phyloP scores from a whole-genome alignment of 495 filamentous ascomycete genomes.

The Letharia columbiana region DNA sequence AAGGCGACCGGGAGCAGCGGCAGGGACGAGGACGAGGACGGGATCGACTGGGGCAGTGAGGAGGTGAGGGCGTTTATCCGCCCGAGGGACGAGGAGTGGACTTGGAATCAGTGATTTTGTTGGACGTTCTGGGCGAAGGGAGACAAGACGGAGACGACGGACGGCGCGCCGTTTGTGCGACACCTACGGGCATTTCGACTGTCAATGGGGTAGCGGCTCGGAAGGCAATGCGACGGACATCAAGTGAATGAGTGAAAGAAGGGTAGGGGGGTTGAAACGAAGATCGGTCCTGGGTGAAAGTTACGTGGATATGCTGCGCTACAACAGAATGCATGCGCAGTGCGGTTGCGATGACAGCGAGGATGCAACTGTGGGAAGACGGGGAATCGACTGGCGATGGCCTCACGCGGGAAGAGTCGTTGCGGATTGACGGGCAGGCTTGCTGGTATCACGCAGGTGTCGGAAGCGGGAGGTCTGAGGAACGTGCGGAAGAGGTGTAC shows the following conservation, averaged over 20 bases:
- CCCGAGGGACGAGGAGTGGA: background rate
- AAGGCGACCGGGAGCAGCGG: background rate
- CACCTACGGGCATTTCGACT: too few relatives aligned
- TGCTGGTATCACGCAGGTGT: background rate
- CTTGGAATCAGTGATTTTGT: background rate
- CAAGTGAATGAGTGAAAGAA: background rate
- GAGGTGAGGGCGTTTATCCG: background rate
- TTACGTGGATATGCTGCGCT: background rate
- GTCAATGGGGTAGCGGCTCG: too few relatives aligned
- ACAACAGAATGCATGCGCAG: background rate
- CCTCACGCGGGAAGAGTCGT: too few relatives aligned
- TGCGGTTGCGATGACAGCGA: background rate
- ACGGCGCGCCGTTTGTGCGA: background rate
- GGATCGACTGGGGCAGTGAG: conserved; percentile 5
- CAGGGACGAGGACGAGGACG: background rate
- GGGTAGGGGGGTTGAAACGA: background rate
- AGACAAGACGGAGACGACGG: background rate
- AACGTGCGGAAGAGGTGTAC: background rate
- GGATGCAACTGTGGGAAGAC: background rate
- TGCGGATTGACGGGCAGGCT: background rate
- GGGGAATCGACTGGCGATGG: background rate
- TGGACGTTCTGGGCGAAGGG: too few relatives aligned
- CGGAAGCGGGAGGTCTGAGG: background rate
- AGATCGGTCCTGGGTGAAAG: background rate
- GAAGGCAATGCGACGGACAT: too few relatives aligned